phyloP scores from a whole-genome alignment of 192 early-diverging fungal genomes.

The Pilobolus umbonatus region DNA sequence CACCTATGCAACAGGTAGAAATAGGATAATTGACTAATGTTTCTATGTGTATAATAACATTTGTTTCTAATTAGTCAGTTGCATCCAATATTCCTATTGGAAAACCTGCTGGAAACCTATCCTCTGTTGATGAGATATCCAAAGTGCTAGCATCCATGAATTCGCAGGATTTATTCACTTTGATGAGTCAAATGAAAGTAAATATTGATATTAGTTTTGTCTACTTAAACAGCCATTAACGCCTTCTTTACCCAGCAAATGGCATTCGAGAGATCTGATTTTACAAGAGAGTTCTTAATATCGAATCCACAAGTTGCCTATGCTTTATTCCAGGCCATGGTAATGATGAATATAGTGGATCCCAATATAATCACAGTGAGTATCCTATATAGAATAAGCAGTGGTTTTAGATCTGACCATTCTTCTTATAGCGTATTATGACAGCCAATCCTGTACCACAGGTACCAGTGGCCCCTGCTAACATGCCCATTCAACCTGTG shows the following conservation, averaged over 20 bases:
- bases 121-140: constrained; percentile 45
- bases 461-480: not conserved
- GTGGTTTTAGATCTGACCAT: not conserved
- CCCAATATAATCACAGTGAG: constrained; percentile 51
- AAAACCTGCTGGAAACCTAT: not conserved
- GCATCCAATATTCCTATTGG: constrained; percentile 1
- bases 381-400: not conserved
- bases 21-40: not conserved
- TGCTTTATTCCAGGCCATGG: constrained; percentile 77
- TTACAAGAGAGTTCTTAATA: constrained; percentile 60
- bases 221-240: not conserved
- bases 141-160: constrained; percentile 52
- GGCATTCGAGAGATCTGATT: constrained; percentile 56
- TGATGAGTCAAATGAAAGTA: constrained; percentile 68
- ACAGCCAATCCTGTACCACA: constrained; percentile 4
- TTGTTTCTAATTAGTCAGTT: not conserved
- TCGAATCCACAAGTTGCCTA: constrained; percentile 81
- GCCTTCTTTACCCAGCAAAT: constrained; percentile 35
- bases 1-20: not conserved
- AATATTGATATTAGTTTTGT: not conserved
- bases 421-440: constrained; percentile 20
- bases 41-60: not conserved
- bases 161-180: constrained; percentile 54
- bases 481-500: constrained; percentile 4
- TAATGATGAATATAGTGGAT: constrained; percentile 78